Conservation (phyloP, 306 rosid genomes). For the Phaseolus lunatus region DNA sequence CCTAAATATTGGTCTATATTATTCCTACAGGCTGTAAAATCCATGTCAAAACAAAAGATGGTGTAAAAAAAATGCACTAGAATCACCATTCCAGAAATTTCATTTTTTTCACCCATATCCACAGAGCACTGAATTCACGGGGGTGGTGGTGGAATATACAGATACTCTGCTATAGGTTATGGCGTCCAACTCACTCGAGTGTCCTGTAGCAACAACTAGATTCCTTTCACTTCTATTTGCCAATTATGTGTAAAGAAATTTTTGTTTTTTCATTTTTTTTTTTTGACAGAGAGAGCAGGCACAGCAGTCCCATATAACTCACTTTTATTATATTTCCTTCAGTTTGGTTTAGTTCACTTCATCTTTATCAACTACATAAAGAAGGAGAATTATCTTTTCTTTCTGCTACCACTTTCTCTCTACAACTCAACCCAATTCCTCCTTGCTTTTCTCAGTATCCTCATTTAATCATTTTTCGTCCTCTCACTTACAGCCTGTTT, state of each 20-base stretch:
- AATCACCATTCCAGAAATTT: conserved; percentile 30
- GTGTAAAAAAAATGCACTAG: not conserved
- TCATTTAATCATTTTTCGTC: conserved; percentile 28
- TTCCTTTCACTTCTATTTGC: conserved; percentile 45
- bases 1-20: conserved; percentile 21
- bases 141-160: conserved; percentile 37
- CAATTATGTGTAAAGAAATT: conserved; percentile 13
- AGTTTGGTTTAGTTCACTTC: conserved; percentile 40
- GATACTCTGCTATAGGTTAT: conserved; percentile 36
- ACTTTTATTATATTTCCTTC: conserved; percentile 44
- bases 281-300: conserved; percentile 43
- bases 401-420: conserved; percentile 43
- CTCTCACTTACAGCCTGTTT: conserved; percentile 26
- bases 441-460: conserved; percentile 37
- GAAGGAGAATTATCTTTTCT: conserved; percentile 43
- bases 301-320: conserved; percentile 35
- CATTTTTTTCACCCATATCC: conserved; percentile 31
- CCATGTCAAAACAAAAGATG: not conserved
- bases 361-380: conserved; percentile 41
- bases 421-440: conserved; percentile 35
- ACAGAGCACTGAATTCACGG: conserved; percentile 37
- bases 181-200: conserved; percentile 61
- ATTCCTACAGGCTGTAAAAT: conserved; percentile 12
- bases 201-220: conserved; percentile 56
- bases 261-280: conserved; percentile 17